Percentiles rank a stretch among this genome's conserved stretches.
phyloP scores from a whole-genome alignment of 352 stramenopile species.

The Lagenidium giganteum region DNA sequence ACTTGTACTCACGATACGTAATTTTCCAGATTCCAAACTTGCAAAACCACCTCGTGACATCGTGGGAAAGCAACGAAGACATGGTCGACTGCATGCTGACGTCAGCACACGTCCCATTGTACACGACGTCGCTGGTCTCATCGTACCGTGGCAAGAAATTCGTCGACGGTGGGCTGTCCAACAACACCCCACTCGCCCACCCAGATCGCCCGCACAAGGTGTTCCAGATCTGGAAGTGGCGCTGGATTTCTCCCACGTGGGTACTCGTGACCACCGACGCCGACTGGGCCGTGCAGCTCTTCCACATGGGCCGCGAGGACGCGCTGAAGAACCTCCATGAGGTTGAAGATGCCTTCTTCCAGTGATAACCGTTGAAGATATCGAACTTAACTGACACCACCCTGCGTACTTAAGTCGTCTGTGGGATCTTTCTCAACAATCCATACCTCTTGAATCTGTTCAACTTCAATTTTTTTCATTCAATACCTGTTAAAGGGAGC shows the following conservation, averaged over 20 bases:
- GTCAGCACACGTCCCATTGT: slow-evolving; percentile 65
- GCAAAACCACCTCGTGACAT: slow-evolving; percentile 67
- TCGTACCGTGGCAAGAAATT: slow-evolving; percentile 67
- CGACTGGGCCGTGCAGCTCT: slow-evolving; percentile 68
- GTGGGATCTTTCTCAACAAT: no score
- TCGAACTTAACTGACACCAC: no score
- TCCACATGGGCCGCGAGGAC: slow-evolving; percentile 75
- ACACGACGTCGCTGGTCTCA: slow-evolving; percentile 59
- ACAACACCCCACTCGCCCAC: slow-evolving; percentile 58
- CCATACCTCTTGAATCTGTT: no score
- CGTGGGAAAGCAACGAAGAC: slow-evolving; percentile 73
- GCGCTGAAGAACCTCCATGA: slow-evolving; percentile 61
- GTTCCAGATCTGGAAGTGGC: slow-evolving; percentile 84
- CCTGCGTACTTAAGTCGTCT: no score
- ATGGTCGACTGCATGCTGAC: slow-evolving; percentile 81
- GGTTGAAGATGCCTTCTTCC: slow-evolving; percentile 56
- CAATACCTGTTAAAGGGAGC: no score
- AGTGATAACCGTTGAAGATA: no score
- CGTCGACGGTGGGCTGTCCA: slow-evolving; percentile 69
- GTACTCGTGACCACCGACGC: slow-evolving; percentile 70
- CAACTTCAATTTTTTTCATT: no score
- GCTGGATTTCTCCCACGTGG: slow-evolving; percentile 72
- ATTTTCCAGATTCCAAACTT: slow-evolving; percentile 31
- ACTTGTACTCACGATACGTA: background rate
- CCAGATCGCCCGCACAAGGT: slow-evolving; percentile 58